These are phyloP conservation scores for Cucumis melo DNA, from an alignment of 306 rosid species.

Conservation along the genomic window DNA sequence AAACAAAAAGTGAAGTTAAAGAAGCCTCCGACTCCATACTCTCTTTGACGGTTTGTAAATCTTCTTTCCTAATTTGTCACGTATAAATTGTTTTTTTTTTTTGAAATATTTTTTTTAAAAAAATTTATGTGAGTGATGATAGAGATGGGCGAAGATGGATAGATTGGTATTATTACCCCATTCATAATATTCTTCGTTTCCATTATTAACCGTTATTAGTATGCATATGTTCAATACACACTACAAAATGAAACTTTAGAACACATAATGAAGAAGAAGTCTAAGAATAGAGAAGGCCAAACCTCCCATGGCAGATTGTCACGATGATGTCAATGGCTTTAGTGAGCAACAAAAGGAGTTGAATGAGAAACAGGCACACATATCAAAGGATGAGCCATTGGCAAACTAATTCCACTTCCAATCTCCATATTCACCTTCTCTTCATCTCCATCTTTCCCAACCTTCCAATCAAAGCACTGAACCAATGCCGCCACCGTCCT, in stretches of 20 bases:
- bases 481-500: conserved; percentile 29
- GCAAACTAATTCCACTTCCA: conserved; percentile 32
- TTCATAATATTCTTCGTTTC: too few species aligned
- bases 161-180: too few species aligned
- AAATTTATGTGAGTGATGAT: too few species aligned
- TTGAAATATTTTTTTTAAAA: too few species aligned
- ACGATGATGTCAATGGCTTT: background rate
- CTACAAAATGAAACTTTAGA: background rate
- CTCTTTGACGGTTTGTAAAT: too few species aligned
- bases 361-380: conserved; percentile 11
- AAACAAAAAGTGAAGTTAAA: too few species aligned
- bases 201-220: background rate
- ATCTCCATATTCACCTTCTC: conserved; percentile 26
- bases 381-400: conserved; percentile 18
- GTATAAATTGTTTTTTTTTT: too few species aligned
- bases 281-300: background rate
- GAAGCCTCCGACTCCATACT: too few species aligned
- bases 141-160: too few species aligned
- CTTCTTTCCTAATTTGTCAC: too few species aligned
- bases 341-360: conserved; percentile 1
- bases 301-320: background rate
- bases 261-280: background rate
- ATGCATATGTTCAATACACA: background rate
- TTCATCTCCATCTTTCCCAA: conserved; percentile 22
- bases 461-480: conserved; percentile 50